Evolutionary conservation across 2,329 filamentous ascomycete genomes (phyloP), one percentile per base, ranked within the genome.

Genomic region (Chaetomium olivaceum): DNA sequence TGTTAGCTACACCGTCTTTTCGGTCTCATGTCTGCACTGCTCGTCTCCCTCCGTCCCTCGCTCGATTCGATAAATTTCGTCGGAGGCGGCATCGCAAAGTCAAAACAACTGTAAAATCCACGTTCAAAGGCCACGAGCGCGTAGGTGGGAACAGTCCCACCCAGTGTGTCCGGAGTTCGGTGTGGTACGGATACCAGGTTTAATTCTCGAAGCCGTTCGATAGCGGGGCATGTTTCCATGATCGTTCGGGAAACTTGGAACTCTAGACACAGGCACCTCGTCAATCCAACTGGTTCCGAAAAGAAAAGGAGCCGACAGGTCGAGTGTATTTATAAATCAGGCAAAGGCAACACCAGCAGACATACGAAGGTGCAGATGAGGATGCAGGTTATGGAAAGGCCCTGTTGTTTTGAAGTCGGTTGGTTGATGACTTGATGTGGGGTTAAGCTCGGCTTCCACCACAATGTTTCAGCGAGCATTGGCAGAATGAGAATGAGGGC

Each of bases 61-160:
- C n/a, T n/a, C n/a, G n/a, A n/a, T n/a, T n/a, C n/a, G n/a, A n/a
- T n/a, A n/a, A n/a, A 65, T 43, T 8, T 2, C 69, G 64, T n/a
- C 68, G 62, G n/a, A 73, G 48, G 61, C 73, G 71, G 72, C 64
- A 62, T 29, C 50, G 56, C 48, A 72, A 36, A 12, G 33, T 12
- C 9, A 9, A 36, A 36, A 9, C 33, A 36, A 36, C 33, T 36
- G 33, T 12, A 36, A 73, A 1, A 71, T 60, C 73, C 71, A 58
- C 71, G 70, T 1, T 71, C 71, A 33, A 73, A 72, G 3, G 67
- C 71, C 70, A 72, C 72, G 25, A 71, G 69, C 12, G 71, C 71
- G 39, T 74, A 71, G 16, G 68, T 61, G 63, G 39, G 39, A 43
- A 4, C 16, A 14, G 16, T n/a, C 39, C 16, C 16, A n/a, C 7